A percentile compares a stretch with the other conserved stretches of the same genome.
These are phyloP conservation scores for Aspergillus terreus DNA, from an alignment of 2,329 filamentous ascomycete species.

Conservation along the genomic window DNA sequence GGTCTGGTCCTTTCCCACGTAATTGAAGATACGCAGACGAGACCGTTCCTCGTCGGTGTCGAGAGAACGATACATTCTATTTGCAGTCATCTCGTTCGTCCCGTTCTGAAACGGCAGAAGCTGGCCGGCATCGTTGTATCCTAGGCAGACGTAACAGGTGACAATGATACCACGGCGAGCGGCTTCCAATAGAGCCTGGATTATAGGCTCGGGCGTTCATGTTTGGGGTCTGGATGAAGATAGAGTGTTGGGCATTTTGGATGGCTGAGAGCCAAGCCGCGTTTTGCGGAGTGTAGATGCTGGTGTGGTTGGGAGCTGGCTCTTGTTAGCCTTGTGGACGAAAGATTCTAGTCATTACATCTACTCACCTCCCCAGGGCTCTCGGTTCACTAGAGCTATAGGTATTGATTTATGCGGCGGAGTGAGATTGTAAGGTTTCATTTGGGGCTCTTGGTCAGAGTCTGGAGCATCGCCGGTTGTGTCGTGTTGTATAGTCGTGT, in stretches of 20 bases:
- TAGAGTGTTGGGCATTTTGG: conserved; percentile 56
- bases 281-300: conserved; percentile 67
- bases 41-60: conserved; percentile 48
- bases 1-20: conserved; percentile 70
- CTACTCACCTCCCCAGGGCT: conserved; percentile 56
- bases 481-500: conserved; percentile 54
- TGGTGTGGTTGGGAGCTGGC: conserved; percentile 55
- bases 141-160: conserved; percentile 68
- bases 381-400: conserved; percentile 68
- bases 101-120: conserved; percentile 72
- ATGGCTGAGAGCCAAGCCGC: conserved; percentile 69
- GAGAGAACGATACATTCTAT: conserved; percentile 56
- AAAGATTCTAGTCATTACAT: neutral
- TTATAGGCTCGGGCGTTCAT: conserved; percentile 66
- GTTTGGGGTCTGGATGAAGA: conserved; percentile 78
- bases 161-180: conserved; percentile 65
- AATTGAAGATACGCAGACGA: conserved; percentile 62
- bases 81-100: conserved; percentile 68
- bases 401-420: conserved; percentile 56
- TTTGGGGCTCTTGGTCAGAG: conserved; percentile 49
- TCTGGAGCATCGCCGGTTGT: conserved; percentile 55
- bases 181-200: conserved; percentile 62
- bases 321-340: neutral
- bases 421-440: conserved; percentile 64
- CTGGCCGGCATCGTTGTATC: conserved; percentile 76